Conservation (phyloP, 768 basidiomycete species). For the Boletus vermiculosoides region DNA sequence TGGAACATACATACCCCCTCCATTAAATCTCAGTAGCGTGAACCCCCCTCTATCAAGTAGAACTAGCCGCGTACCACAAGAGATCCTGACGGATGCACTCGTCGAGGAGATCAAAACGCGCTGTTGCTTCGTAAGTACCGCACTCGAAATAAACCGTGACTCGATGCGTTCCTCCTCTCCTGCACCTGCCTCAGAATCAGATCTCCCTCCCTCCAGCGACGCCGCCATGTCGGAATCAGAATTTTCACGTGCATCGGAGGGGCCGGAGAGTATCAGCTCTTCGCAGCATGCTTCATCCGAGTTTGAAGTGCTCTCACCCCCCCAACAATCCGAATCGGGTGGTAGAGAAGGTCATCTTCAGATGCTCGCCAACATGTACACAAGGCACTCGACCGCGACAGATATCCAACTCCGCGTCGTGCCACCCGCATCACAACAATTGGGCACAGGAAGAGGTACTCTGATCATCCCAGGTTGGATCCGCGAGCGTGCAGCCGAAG, state of each 20-base stretch:
- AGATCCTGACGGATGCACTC: constrained; percentile 75
- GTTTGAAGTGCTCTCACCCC: constrained; percentile 52
- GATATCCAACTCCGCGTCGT: constrained; percentile 67
- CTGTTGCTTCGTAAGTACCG: constrained; percentile 80
- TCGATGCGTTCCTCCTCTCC: constrained; percentile 36
- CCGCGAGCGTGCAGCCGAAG: constrained; percentile 85
- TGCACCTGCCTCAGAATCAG: constrained; percentile 35
- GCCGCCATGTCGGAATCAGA: constrained; percentile 66
- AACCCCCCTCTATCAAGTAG: constrained; percentile 64
- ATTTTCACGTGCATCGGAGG: constrained; percentile 52
- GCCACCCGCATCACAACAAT: constrained; percentile 64
- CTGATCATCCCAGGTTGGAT: constrained; percentile 94
- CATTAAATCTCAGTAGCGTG: constrained; percentile 61
- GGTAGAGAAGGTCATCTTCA: constrained; percentile 42
- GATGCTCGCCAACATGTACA: constrained; percentile 67
- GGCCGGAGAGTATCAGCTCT: constrained; percentile 46
- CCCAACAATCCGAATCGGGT: constrained; percentile 33
- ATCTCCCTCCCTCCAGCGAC: constrained; percentile 50
- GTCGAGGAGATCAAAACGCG: constrained; percentile 90
- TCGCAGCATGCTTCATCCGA: constrained; percentile 51
- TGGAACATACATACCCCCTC: constrained; percentile 83
- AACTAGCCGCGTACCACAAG: constrained; percentile 68
- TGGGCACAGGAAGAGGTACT: constrained; percentile 72
- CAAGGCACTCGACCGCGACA: constrained; percentile 73
- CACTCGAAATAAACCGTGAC: constrained; percentile 41